Evolutionary conservation across 2,329 filamentous ascomycete species (phyloP).

Genomic region (Xylariaceae sp.): DNA sequence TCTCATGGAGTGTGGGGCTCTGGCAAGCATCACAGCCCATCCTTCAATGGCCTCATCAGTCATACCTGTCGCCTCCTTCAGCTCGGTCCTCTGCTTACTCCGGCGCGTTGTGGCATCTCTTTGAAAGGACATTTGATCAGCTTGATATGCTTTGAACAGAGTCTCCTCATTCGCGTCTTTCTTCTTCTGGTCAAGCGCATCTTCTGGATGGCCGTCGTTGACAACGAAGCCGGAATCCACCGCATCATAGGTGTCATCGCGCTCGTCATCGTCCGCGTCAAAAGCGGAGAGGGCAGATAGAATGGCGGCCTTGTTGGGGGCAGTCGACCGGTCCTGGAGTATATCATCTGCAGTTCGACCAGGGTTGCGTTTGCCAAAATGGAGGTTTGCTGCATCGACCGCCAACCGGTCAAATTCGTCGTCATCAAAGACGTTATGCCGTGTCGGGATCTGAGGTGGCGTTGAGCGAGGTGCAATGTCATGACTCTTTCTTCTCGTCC

Average conservation of each 20-base stretch:
- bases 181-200: constrained; percentile 40
- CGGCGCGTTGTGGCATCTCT: constrained; percentile 69
- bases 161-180: constrained; percentile 61
- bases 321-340: constrained; percentile 59
- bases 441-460: constrained; percentile 51
- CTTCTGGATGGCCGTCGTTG: constrained; percentile 61
- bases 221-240: constrained; percentile 88
- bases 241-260: constrained; percentile 93
- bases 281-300: constrained; percentile 83
- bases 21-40: constrained; percentile 80
- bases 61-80: constrained; percentile 79
- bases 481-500: constrained; percentile 29
- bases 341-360: constrained; percentile 67
- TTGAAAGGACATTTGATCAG: constrained; percentile 61
- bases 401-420: constrained; percentile 74
- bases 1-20: constrained; percentile 65
- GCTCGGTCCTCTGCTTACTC: constrained; percentile 53
- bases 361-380: constrained; percentile 70
- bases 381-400: constrained; percentile 63
- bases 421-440: constrained; percentile 74
- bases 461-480: constrained; percentile 58
- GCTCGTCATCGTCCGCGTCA: constrained; percentile 91
- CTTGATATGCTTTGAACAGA: constrained; percentile 69
- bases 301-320: constrained; percentile 79
- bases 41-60: constrained; percentile 92